These are phyloP conservation scores for Phaeosphaeriaceae sp. DNA, from an alignment of 2,329 filamentous ascomycete species.

Conservation along the genomic window DNA sequence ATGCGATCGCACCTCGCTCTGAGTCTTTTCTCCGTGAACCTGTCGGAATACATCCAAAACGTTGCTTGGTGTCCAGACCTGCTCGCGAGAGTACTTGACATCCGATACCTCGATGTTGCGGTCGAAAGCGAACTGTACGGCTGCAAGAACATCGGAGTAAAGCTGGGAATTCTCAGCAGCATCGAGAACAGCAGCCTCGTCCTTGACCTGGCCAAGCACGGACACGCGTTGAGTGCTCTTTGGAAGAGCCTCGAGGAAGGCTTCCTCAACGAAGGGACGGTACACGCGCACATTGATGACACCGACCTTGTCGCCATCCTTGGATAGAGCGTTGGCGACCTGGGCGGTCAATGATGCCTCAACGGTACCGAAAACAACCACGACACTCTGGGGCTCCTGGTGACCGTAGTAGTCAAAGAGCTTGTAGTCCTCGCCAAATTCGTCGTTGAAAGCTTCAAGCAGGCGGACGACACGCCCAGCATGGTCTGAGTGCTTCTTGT, in stretches of 20 bases:
- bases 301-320: slow-evolving; percentile 79
- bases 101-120: slow-evolving; percentile 74
- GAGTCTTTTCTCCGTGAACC: slow-evolving; percentile 51
- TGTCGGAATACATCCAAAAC: slow-evolving; percentile 59
- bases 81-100: slow-evolving; percentile 85
- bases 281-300: slow-evolving; percentile 93
- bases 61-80: slow-evolving; percentile 68
- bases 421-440: slow-evolving; percentile 91
- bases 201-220: slow-evolving; percentile 87
- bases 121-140: slow-evolving; percentile 73
- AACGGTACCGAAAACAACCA: slow-evolving; percentile 91
- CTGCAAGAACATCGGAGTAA: slow-evolving; percentile 89
- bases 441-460: slow-evolving; percentile 80
- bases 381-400: slow-evolving; percentile 76
- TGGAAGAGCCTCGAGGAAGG: slow-evolving; percentile 84
- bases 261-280: slow-evolving; percentile 92
- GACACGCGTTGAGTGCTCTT: slow-evolving; percentile 77
- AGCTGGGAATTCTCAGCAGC: slow-evolving; percentile 80
- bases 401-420: slow-evolving; percentile 96
- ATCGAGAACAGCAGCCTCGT: slow-evolving; percentile 77
- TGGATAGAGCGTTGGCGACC: slow-evolving; percentile 75
- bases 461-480: slow-evolving; percentile 77
- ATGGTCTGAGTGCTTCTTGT: slow-evolving; percentile 73
- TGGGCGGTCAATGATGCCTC: slow-evolving; percentile 88
- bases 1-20: slow-evolving; percentile 55